Evolutionary conservation across 1,284 basidiomycete species (phyloP).

Genomic region (Kalmanozyma brasiliensis): DNA sequence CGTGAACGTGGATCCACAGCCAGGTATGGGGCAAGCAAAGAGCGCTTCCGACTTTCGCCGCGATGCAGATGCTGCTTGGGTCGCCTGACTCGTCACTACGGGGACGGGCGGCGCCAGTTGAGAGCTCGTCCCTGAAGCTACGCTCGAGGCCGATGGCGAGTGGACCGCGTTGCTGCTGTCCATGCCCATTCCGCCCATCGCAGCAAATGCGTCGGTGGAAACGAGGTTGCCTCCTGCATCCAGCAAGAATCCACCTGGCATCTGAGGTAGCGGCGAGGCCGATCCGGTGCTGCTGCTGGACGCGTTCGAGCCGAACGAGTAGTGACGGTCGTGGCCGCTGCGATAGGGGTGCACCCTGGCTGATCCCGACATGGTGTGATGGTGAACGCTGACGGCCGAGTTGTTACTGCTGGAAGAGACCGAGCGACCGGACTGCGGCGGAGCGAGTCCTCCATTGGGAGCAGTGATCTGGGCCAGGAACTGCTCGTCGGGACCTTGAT

Average conservation of each 20-base stretch:
- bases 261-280: conserved; percentile 29
- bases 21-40: conserved; percentile 91
- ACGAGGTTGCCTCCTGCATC: conserved; percentile 27
- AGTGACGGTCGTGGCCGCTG: conserved; percentile 46
- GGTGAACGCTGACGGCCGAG: conserved; percentile 12
- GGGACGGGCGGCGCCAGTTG: conserved; percentile 43
- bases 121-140: conserved; percentile 34
- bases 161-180: conserved; percentile 17
- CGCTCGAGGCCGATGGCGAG: conserved; percentile 29
- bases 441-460: conserved; percentile 57
- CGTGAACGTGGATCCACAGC: conserved; percentile 85
- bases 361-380: conserved; percentile 26
- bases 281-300: conserved; percentile 46
- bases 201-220: conserved; percentile 17
- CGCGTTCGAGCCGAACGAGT: conserved; percentile 49
- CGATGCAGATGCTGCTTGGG: conserved; percentile 88
- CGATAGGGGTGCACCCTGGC: conserved; percentile 47
- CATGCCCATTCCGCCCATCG: conserved; percentile 12
- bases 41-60: conserved; percentile 87
- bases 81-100: conserved; percentile 87
- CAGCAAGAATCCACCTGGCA: conserved; percentile 24
- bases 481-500: conserved; percentile 41
- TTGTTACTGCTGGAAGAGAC: conserved; percentile 35
- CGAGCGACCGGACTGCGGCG: conserved; percentile 42
- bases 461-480: conserved; percentile 57